Conservation (phyloP, 2,329 filamentous ascomycete species). For the Zymoseptoria ardabiliae region DNA sequence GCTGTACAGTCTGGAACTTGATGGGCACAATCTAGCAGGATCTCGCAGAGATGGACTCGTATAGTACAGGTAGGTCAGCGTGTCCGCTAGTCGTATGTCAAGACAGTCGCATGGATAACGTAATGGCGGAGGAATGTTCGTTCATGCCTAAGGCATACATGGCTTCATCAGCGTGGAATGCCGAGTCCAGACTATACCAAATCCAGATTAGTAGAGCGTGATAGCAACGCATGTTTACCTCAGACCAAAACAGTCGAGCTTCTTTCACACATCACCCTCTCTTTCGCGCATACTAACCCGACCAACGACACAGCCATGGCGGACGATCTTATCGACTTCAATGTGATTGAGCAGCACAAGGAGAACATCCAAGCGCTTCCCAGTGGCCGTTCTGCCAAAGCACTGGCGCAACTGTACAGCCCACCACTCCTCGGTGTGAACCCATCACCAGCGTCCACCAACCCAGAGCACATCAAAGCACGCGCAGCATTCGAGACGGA, state of each 20-base stretch:
- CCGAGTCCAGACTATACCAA: too few relatives aligned
- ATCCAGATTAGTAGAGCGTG: too few relatives aligned
- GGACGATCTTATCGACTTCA: constrained; percentile 57
- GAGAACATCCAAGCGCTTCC: constrained; percentile 96
- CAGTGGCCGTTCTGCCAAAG: constrained; percentile 79
- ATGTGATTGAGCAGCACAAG: constrained; percentile 92
- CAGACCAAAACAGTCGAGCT: background rate
- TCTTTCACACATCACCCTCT: background rate
- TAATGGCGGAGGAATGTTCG: too few relatives aligned
- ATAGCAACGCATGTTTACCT: background rate
- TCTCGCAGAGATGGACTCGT: too few relatives aligned
- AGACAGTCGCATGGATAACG: too few relatives aligned
- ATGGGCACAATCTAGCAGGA: too few relatives aligned
- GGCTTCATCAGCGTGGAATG: too few relatives aligned
- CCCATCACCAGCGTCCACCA: constrained; percentile 56
- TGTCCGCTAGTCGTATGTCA: too few relatives aligned
- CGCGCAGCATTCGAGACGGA: constrained; percentile 83
- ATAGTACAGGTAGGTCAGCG: too few relatives aligned
- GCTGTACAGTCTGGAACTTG: too few relatives aligned
- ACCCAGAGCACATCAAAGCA: constrained; percentile 70
- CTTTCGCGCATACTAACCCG: background rate
- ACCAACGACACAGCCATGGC: constrained; percentile 19
- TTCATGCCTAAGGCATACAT: too few relatives aligned
- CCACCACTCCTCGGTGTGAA: constrained; percentile 32
- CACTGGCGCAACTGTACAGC: constrained; percentile 76